These are phyloP conservation scores for Toxicodendron radicans DNA, from an alignment of 345 rosid species.

Conservation along the genomic window DNA sequence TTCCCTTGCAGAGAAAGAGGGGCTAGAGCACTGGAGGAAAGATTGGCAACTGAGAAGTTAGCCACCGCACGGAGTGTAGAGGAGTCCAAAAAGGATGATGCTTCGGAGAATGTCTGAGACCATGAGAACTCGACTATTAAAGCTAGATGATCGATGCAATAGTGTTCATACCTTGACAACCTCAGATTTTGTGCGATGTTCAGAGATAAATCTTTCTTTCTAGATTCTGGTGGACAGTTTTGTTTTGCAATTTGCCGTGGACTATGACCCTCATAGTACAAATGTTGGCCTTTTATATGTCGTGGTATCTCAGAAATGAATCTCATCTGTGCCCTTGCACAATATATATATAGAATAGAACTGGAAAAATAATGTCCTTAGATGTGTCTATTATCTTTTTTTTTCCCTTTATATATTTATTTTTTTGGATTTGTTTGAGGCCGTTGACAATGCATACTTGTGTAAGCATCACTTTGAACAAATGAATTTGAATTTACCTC, in stretches of 20 bases:
- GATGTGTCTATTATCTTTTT: background rate
- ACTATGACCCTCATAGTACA: constrained; percentile 22
- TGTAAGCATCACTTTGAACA: background rate
- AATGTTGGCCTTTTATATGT: background rate
- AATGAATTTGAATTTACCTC: too few species aligned
- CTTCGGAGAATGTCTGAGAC: constrained; percentile 57
- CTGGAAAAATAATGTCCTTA: background rate
- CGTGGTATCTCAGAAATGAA: constrained; percentile 6
- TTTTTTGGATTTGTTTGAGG: background rate
- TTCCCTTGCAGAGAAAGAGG: constrained; percentile 84
- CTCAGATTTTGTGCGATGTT: constrained; percentile 26
- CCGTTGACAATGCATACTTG: background rate
- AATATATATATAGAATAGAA: constrained; percentile 18
- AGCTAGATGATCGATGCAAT: constrained; percentile 8
- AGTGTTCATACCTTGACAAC: constrained; percentile 14
- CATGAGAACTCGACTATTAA: constrained; percentile 2
- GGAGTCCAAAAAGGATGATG: constrained; percentile 61
- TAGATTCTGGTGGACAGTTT: constrained; percentile 29
- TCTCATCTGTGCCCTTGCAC: background rate
- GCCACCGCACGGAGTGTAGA: constrained; percentile 50
- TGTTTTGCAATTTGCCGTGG: constrained; percentile 21
- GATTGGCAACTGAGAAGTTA: constrained; percentile 80
- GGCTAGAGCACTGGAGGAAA: constrained; percentile 96
- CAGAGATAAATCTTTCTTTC: constrained; percentile 24
- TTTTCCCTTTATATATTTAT: background rate